A percentile compares a stretch with the other conserved stretches of the same genome.
phyloP scores from a whole-genome alignment of 2,329 filamentous ascomycete species.

The Xylaria sp. region DNA sequence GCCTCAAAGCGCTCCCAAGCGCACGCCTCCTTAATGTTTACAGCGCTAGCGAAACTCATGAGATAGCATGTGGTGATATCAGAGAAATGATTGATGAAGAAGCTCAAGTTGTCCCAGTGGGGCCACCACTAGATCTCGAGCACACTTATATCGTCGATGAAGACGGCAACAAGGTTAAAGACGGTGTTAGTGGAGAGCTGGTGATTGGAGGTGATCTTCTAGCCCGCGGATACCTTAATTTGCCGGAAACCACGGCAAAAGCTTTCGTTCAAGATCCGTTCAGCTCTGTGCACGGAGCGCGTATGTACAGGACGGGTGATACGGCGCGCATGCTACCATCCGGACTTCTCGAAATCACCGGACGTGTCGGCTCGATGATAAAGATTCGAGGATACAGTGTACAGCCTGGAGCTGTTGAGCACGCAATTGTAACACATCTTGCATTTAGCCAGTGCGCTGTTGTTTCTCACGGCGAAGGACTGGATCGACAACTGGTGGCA shows the following conservation, averaged over 20 bases:
- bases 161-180: constrained; percentile 70
- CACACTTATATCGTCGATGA: constrained; percentile 80
- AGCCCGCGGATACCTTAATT: constrained; percentile 81
- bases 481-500: constrained; percentile 79
- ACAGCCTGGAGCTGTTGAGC: constrained; percentile 80
- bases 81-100: constrained; percentile 72
- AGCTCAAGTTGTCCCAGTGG: constrained; percentile 77
- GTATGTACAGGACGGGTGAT: constrained; percentile 82
- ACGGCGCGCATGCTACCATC: constrained; percentile 73
- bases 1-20: constrained; percentile 73
- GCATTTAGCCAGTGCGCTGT: constrained; percentile 79
- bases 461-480: constrained; percentile 77
- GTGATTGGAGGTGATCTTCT: constrained; percentile 79
- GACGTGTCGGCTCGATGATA: constrained; percentile 82
- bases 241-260: constrained; percentile 80
- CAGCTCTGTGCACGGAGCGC: constrained; percentile 65
- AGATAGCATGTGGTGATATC: constrained; percentile 82
- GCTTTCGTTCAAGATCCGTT: constrained; percentile 77
- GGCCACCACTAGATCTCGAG: constrained; percentile 73
- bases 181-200: constrained; percentile 75
- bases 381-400: constrained; percentile 83
- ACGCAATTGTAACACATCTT: constrained; percentile 74
- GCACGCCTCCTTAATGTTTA: constrained; percentile 81
- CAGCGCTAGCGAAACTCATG: constrained; percentile 84
- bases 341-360: constrained; percentile 78